Evolutionary conservation across 306 rosid genomes (phyloP).

Genomic region (Hylodesmum podocarpum): DNA sequence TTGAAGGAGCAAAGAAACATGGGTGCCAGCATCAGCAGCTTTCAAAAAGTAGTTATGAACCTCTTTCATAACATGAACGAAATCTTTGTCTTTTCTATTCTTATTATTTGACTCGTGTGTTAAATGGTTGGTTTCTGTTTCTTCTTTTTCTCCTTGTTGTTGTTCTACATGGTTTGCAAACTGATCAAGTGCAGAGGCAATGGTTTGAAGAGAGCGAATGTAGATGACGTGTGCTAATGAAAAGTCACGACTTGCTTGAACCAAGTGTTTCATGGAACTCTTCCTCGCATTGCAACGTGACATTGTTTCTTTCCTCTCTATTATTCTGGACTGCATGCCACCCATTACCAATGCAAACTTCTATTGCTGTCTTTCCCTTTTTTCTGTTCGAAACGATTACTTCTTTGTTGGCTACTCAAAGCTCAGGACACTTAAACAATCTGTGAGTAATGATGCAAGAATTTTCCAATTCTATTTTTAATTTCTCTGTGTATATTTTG

Average conservation of each 20-base stretch:
- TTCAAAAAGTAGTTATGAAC: constrained; percentile 68
- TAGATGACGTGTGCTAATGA: constrained; percentile 58
- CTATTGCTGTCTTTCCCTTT: too few species aligned
- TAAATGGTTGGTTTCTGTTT: too few species aligned
- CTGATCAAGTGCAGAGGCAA: constrained; percentile 65
- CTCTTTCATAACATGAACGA: constrained; percentile 66
- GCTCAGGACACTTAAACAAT: too few species aligned
- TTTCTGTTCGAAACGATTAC: too few species aligned
- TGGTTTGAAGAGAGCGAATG: constrained; percentile 58
- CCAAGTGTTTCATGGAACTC: constrained; percentile 67
- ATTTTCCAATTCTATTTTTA: too few species aligned
- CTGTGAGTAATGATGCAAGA: too few species aligned
- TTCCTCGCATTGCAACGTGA: constrained; percentile 60
- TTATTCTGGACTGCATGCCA: too few species aligned
- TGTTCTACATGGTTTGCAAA: constrained; percentile 53
- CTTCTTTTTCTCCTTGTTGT: too few species aligned
- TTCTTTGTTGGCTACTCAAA: too few species aligned
- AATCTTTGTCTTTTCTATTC: constrained; percentile 51
- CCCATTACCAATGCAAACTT: too few species aligned
- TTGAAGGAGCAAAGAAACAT: constrained; percentile 56
- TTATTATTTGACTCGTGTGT: too few species aligned
- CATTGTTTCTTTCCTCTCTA: constrained; percentile 63
- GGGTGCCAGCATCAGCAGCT: constrained; percentile 74
- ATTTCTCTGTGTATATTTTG: too few species aligned
- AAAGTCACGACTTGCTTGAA: constrained; percentile 57